A percentile compares a stretch with the other conserved stretches of the same genome.
Evolutionary conservation across 2,329 filamentous ascomycete species (phyloP).

Genomic region (Fusarium sp.): DNA sequence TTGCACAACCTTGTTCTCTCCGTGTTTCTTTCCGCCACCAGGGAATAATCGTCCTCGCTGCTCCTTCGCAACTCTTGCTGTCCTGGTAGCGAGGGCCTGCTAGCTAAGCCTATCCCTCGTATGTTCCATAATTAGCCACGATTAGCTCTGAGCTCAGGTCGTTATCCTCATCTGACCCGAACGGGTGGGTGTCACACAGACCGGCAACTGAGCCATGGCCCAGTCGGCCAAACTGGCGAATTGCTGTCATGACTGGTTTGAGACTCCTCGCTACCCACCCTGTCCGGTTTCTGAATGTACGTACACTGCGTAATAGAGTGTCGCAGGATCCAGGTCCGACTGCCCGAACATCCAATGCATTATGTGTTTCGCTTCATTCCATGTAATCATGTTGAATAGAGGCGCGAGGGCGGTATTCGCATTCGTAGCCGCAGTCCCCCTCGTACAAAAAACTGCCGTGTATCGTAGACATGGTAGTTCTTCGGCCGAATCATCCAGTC

Average conservation of each 20-base stretch:
- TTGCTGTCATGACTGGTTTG: neutral
- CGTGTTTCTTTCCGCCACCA: conserved; percentile 15
- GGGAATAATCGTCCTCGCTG: conserved; percentile 8
- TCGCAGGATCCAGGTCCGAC: neutral
- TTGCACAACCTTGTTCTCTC: conserved; percentile 21
- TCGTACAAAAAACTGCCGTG: conserved; percentile 18
- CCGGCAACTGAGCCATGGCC: conserved; percentile 10
- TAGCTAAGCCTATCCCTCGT: neutral
- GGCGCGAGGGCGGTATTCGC: conserved; percentile 12
- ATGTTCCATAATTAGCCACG: conserved; percentile 21
- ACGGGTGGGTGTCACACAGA: conserved; percentile 18
- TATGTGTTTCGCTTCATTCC: neutral
- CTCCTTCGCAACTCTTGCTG: conserved; percentile 24
- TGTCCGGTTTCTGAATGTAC: conserved; percentile 5
- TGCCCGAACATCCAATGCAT: neutral
- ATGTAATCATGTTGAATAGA: neutral
- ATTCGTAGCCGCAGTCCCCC: conserved; percentile 8
- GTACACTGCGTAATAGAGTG: neutral
- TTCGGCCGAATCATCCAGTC: conserved; percentile 25
- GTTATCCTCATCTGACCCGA: conserved; percentile 8
- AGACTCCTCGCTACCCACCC: conserved; percentile 4
- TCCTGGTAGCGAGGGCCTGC: conserved; percentile 1
- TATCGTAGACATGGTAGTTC: conserved; percentile 14
- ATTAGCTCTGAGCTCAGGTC: conserved; percentile 4
- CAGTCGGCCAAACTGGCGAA: neutral